phyloP scores from a whole-genome alignment of 441 rosid species.

The Euphorbia schlechtendalii region DNA sequence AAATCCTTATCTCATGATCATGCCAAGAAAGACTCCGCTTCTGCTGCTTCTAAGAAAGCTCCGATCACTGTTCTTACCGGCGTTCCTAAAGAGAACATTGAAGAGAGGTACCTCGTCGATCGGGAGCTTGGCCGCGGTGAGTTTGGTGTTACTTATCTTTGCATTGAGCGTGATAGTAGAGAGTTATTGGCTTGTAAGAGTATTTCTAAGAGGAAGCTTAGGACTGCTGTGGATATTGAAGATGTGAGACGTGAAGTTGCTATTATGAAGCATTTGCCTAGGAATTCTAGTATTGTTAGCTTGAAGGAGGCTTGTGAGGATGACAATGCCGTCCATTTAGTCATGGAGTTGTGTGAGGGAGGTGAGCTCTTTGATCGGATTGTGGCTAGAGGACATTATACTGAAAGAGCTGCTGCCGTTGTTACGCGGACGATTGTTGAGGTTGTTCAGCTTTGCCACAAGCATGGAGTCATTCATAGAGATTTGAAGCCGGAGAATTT shows the following conservation, averaged over 20 bases:
- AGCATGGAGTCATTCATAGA: slow-evolving; percentile 94
- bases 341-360: slow-evolving; percentile 98
- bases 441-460: slow-evolving; percentile 91
- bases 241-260: slow-evolving; percentile 98
- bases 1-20: slow-evolving; percentile 79
- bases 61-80: slow-evolving; percentile 67
- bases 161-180: slow-evolving; percentile 68
- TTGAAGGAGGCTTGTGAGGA: slow-evolving; percentile 98
- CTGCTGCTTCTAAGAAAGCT: slow-evolving; percentile 41
- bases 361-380: slow-evolving; percentile 99
- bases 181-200: slow-evolving; percentile 93
- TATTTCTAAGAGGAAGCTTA: slow-evolving; percentile 94
- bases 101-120: slow-evolving; percentile 78
- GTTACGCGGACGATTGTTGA: slow-evolving; percentile 91
- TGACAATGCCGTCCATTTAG: slow-evolving; percentile 95
- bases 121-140: slow-evolving; percentile 97
- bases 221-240: slow-evolving; percentile 85
- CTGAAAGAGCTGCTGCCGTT: slow-evolving; percentile 94
- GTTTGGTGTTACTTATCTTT: slow-evolving; percentile 97
- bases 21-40: slow-evolving; percentile 40
- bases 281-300: slow-evolving; percentile 81
- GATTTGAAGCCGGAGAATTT: slow-evolving; percentile 99
- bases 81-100: slow-evolving; percentile 74
- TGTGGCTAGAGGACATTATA: slow-evolving; percentile 95
- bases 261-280: slow-evolving; percentile 90